These are phyloP conservation scores for Calocybe gangraenosa DNA, from an alignment of 768 basidiomycete genomes.

Conservation along the genomic window DNA sequence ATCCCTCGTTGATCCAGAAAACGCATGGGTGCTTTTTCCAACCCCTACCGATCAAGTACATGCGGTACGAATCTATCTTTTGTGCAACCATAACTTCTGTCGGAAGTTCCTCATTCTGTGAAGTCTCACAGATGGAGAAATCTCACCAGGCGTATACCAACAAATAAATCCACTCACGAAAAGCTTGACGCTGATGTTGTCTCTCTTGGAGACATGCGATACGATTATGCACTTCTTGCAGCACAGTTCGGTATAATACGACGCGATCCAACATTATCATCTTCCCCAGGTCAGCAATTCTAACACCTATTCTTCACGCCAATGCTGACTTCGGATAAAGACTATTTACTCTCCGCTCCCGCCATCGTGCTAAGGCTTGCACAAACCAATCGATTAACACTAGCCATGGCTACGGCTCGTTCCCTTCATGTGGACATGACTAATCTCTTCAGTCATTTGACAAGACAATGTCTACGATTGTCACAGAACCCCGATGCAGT, in stretches of 20 bases:
- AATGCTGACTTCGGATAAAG: constrained; percentile 26
- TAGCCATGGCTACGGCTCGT: constrained; percentile 73
- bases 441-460: constrained; percentile 74
- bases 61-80: constrained; percentile 38
- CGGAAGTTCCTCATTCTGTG: constrained; percentile 9
- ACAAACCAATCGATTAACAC: constrained; percentile 73
- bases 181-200: constrained; percentile 75
- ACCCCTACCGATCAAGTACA: constrained; percentile 40
- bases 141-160: constrained; percentile 73
- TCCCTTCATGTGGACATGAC: constrained; percentile 83
- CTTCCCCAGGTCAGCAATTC: constrained; percentile 57
- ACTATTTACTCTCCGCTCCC: constrained; percentile 48
- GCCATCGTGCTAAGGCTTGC: constrained; percentile 76
- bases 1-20: constrained; percentile 72
- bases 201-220: constrained; percentile 72
- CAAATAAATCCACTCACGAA: constrained; percentile 59
- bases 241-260: constrained; percentile 74
- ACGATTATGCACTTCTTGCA: constrained; percentile 71
- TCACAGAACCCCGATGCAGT: constrained; percentile 57
- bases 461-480: constrained; percentile 74
- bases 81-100: constrained; percentile 10
- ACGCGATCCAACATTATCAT: constrained; percentile 58
- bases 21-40: constrained; percentile 80
- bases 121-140: constrained; percentile 71
- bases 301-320: too few relatives aligned